A percentile compares a stretch with the other conserved stretches of the same genome.
These are phyloP conservation scores for Candida piceae DNA, from an alignment of 805 yeast species.

Conservation along the genomic window DNA sequence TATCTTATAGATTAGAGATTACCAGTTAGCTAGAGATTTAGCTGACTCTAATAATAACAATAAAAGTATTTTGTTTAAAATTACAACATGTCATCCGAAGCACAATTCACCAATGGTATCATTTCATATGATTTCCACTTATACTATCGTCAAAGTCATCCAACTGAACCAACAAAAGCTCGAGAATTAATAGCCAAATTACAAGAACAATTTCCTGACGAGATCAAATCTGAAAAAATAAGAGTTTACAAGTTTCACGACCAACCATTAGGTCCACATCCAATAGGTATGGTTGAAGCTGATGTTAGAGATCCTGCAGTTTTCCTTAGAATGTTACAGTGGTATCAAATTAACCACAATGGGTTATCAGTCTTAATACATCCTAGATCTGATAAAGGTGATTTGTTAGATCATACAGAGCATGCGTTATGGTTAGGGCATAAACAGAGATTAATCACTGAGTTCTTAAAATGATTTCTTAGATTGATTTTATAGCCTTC, in stretches of 20 bases:
- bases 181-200: slow-evolving; percentile 21
- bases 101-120: slow-evolving; percentile 19
- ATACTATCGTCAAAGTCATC: slow-evolving; percentile 38
- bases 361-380: slow-evolving; percentile 49
- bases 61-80: too few species aligned
- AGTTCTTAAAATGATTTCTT: slow-evolving; percentile 4
- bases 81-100: not conserved
- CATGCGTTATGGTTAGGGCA: slow-evolving; percentile 56
- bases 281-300: slow-evolving; percentile 53
- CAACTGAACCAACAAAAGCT: slow-evolving; percentile 33
- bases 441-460: slow-evolving; percentile 15
- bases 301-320: slow-evolving; percentile 45
- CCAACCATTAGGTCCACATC: slow-evolving; percentile 54
- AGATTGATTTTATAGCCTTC: not conserved
- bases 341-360: slow-evolving; percentile 50
- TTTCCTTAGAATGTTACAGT: slow-evolving; percentile 42
- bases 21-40: too few species aligned
- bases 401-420: slow-evolving; percentile 44
- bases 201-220: slow-evolving; percentile 9
- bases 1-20: too few species aligned
- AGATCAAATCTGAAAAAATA: slow-evolving; percentile 34
- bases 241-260: slow-evolving; percentile 43
- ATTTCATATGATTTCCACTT: slow-evolving; percentile 53
- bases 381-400: slow-evolving; percentile 41
- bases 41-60: too few species aligned